Conservation (phyloP, 345 rosid genomes). For the Brassica incana region DNA sequence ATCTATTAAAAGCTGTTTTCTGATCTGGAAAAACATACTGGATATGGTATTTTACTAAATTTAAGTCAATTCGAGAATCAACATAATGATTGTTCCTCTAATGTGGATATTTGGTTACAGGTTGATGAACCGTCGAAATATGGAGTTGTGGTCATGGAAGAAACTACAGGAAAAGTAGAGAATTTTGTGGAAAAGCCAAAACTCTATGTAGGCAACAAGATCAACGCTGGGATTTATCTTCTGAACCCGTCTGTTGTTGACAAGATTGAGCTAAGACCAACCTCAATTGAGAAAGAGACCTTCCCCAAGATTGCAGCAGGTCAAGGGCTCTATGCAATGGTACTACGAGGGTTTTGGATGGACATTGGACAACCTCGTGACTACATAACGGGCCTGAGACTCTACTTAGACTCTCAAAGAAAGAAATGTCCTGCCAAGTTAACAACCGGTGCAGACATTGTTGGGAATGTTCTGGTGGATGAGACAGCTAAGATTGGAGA, state of each 20-base stretch:
- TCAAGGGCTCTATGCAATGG: conserved; percentile 83
- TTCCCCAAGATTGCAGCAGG: conserved; percentile 91
- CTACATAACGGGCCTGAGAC: conserved; percentile 90
- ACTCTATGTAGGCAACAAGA: conserved; percentile 80
- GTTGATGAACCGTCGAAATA: too few relatives aligned
- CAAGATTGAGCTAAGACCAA: conserved; percentile 84
- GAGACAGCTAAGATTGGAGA: conserved; percentile 92
- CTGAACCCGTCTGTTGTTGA: conserved; percentile 88
- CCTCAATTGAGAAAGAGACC: conserved; percentile 94
- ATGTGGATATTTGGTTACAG: too few relatives aligned
- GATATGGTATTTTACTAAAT: too few relatives aligned
- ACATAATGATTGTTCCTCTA: too few relatives aligned
- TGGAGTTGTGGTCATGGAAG: too few relatives aligned
- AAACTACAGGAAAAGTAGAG: too few relatives aligned
- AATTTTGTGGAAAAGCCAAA: too few relatives aligned
- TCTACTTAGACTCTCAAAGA: conserved; percentile 81
- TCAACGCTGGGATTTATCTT: conserved; percentile 94
- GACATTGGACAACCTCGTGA: conserved; percentile 98
- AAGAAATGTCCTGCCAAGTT: conserved; percentile 68
- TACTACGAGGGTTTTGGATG: conserved; percentile 98
- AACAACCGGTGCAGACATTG: conserved; percentile 60
- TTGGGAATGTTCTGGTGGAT: conserved; percentile 86
- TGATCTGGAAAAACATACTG: too few relatives aligned
- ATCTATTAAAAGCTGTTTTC: too few relatives aligned
- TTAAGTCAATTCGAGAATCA: too few relatives aligned